These are phyloP conservation scores for Mycena polygramma DNA, from an alignment of 768 basidiomycete genomes.

Conservation along the genomic window DNA sequence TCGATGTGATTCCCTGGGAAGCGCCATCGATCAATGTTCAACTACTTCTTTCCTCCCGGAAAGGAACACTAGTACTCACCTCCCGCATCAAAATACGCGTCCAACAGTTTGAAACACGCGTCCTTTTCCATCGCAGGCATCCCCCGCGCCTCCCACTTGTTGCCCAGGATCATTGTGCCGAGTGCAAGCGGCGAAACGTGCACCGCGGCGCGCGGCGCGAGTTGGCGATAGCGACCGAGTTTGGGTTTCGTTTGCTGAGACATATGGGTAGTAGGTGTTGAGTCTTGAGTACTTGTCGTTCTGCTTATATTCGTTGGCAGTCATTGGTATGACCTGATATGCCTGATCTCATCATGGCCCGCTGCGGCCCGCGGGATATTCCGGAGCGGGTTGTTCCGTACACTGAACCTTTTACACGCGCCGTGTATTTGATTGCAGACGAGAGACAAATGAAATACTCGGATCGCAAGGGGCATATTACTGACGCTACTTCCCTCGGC, in stretches of 20 bases:
- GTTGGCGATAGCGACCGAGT: slow-evolving; percentile 50
- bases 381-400: too few species aligned
- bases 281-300: too few species aligned
- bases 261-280: too few species aligned
- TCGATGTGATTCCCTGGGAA: neutral
- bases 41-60: neutral
- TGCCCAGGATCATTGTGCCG: slow-evolving; percentile 59
- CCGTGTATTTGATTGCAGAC: too few species aligned
- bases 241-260: slow-evolving; percentile 22
- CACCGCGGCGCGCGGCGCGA: slow-evolving; percentile 54
- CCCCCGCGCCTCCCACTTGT: slow-evolving; percentile 47
- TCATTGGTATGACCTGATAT: too few species aligned
- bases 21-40: neutral
- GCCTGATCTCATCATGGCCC: too few species aligned
- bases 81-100: slow-evolving; percentile 8
- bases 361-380: too few species aligned
- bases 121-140: slow-evolving; percentile 12
- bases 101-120: neutral
- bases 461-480: too few species aligned
- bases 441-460: too few species aligned
- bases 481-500: too few species aligned
- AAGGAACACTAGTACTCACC: neutral
- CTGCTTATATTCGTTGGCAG: too few species aligned
- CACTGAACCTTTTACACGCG: too few species aligned
- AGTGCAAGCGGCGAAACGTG: slow-evolving; percentile 60